phyloP scores from a whole-genome alignment of 441 rosid species.

The Metrosideros polymorpha region DNA sequence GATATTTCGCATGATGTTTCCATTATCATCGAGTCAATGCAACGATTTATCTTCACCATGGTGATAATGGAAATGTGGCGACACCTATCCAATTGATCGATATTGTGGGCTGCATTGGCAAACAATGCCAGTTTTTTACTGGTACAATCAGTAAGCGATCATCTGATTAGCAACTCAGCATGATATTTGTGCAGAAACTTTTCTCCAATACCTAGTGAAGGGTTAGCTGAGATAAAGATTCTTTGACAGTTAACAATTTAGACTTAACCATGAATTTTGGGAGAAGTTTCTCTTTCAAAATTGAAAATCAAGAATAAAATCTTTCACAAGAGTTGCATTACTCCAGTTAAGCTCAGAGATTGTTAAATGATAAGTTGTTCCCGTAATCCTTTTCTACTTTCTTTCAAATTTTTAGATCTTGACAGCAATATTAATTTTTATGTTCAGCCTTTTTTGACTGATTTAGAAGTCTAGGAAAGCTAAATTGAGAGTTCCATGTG shows the following conservation, averaged over 20 bases:
- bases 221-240: neutral
- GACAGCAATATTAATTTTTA: neutral
- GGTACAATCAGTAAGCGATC: neutral
- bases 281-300: neutral
- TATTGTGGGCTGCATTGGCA: neutral
- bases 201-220: neutral
- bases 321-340: neutral
- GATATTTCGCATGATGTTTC: neutral
- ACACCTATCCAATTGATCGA: neutral
- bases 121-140: neutral
- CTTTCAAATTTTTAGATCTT: neutral
- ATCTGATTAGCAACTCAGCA: neutral
- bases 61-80: neutral
- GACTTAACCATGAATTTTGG: neutral
- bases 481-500: neutral
- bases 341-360: neutral
- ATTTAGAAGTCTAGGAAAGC: neutral
- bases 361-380: neutral
- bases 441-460: neutral
- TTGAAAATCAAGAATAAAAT: neutral
- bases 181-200: neutral
- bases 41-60: neutral
- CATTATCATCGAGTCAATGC: neutral
- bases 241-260: neutral
- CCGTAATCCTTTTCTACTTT: neutral